Evolutionary conservation across 257 asterid genomes (phyloP).

Genomic region (Osmanthus fragrans): DNA sequence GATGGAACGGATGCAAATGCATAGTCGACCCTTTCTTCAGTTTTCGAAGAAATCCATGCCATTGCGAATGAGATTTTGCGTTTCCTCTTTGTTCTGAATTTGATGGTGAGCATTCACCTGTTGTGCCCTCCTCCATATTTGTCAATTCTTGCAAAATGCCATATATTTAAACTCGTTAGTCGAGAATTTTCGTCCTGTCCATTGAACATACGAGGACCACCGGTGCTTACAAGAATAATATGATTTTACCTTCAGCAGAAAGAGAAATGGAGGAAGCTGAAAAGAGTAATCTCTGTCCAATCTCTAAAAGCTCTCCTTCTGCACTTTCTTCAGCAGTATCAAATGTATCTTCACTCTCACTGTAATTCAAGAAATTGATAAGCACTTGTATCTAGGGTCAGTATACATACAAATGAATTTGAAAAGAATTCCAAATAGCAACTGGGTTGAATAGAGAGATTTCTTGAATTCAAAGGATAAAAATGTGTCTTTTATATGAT

Average conservation of each 20-base stretch:
- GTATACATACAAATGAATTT: too few relatives aligned
- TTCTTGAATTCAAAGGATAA: too few relatives aligned
- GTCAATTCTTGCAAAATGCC: conserved; percentile 47
- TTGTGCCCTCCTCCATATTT: conserved; percentile 31
- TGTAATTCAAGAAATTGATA: conserved; percentile 17
- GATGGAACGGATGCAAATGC: conserved; percentile 65
- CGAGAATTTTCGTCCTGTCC: neutral
- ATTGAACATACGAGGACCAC: neutral
- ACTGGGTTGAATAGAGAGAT: too few relatives aligned
- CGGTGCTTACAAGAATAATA: neutral
- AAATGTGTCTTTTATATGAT: too few relatives aligned
- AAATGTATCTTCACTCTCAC: conserved; percentile 48
- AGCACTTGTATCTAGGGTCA: neutral
- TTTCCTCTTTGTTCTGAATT: conserved; percentile 31
- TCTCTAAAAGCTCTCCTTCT: conserved; percentile 50
- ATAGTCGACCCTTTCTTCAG: conserved; percentile 63
- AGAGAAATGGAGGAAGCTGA: conserved; percentile 75
- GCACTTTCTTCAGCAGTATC: conserved; percentile 46
- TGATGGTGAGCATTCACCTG: conserved; percentile 37
- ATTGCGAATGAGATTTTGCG: conserved; percentile 57
- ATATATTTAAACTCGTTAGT: neutral
- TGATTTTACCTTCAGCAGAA: conserved; percentile 62
- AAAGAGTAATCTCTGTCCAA: conserved; percentile 57
- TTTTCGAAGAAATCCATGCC: conserved; percentile 78
- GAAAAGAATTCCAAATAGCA: too few relatives aligned